Evolutionary conservation across 2,329 filamentous ascomycete species (phyloP).

Genomic region (Torrubiellomyces zombiae): DNA sequence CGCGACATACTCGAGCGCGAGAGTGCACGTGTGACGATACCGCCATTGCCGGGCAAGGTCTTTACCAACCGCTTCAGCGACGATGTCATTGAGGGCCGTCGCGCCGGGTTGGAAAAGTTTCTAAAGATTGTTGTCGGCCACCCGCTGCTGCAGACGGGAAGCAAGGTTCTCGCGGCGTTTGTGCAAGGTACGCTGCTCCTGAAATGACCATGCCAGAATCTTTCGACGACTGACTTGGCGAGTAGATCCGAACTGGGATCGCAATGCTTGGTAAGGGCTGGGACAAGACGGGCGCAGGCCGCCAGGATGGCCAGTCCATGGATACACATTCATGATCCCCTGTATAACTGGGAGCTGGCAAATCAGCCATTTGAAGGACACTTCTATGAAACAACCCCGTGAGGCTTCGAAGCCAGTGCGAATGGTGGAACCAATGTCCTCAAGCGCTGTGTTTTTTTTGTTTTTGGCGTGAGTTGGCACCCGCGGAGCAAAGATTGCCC

Average conservation of each 20-base stretch:
- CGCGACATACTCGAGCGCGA: conserved; percentile 95
- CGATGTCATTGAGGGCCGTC: conserved; percentile 89
- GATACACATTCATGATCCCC: no score
- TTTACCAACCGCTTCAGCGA: conserved; percentile 97
- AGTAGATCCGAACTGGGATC: conserved; percentile 74
- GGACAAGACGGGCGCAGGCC: no score
- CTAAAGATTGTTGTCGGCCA: conserved; percentile 95
- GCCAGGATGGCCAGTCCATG: no score
- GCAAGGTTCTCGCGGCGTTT: conserved; percentile 89
- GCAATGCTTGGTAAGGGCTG: conserved; percentile 59
- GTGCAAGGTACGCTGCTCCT: conserved; percentile 59
- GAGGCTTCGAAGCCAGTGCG: no score
- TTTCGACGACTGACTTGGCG: conserved; percentile 2
- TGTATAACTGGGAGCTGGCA: no score
- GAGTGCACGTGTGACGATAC: conserved; percentile 84
- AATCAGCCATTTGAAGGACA: no score
- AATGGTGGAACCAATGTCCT: no score
- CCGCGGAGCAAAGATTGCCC: no score
- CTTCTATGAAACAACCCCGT: no score
- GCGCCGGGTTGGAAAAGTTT: conserved; percentile 86
- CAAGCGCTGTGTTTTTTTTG: no score
- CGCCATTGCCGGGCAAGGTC: conserved; percentile 88
- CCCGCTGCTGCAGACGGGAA: conserved; percentile 89
- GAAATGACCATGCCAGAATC: no score
- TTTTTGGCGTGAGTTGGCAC: no score